Percentiles rank a stretch among this genome's conserved stretches.
Evolutionary conservation across 208 protist genomes (phyloP).

Genomic region (Wallacemonas sp.): DNA sequence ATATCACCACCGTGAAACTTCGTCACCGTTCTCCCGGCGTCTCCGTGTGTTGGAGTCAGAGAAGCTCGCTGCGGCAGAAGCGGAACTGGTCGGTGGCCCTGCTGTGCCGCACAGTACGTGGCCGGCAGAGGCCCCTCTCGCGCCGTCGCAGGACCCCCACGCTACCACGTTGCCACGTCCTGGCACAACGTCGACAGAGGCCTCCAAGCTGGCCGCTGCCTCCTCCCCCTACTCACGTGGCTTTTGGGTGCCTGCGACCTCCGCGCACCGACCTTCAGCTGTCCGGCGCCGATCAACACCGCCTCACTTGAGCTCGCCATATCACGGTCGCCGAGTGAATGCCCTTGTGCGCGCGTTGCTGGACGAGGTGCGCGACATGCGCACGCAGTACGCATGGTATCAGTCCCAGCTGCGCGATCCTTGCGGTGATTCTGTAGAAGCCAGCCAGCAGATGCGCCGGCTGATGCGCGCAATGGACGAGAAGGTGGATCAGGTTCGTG

Average conservation of each 20-base stretch:
- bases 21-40: neutral
- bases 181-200: neutral
- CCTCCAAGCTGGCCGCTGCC: neutral
- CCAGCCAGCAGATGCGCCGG: conserved; percentile 62
- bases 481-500: conserved; percentile 59
- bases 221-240: too few relatives aligned
- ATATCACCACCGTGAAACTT: neutral
- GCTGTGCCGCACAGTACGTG: too few relatives aligned
- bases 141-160: too few relatives aligned
- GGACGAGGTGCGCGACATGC: conserved; percentile 44
- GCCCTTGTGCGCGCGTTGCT: conserved; percentile 47
- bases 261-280: too few relatives aligned
- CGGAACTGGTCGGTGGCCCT: neutral
- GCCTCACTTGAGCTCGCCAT: neutral
- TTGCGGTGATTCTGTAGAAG: conserved; percentile 42
- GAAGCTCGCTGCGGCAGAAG: neutral
- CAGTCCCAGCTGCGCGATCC: conserved; percentile 48
- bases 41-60: neutral
- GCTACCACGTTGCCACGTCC: neutral
- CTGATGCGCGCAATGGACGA: conserved; percentile 58
- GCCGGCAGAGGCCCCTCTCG: too few relatives aligned
- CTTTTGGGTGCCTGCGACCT: too few relatives aligned
- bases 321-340: conserved; percentile 29
- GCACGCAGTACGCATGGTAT: conserved; percentile 43
- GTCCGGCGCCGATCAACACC: too few relatives aligned